These are phyloP conservation scores for Azolla pinnata DNA, from an alignment of 75 land plant genomes.

Conservation along the genomic window DNA sequence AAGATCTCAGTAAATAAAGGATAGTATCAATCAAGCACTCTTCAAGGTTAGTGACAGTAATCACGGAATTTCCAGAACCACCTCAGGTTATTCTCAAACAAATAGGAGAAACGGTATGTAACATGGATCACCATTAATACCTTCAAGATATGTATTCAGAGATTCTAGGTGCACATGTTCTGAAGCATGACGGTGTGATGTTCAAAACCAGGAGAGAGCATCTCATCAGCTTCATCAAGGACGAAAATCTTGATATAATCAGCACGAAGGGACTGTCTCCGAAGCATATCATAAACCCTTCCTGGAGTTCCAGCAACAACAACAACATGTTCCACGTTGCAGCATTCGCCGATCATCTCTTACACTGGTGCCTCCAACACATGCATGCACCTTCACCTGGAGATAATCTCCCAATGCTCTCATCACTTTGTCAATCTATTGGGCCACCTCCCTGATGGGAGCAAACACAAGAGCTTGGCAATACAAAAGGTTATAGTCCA, in stretches of 20 bases:
- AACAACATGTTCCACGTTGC: slow-evolving; percentile 49
- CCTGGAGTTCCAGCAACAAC: slow-evolving; percentile 76
- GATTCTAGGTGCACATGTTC: no score
- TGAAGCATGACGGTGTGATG: no score
- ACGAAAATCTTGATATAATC: slow-evolving; percentile 67
- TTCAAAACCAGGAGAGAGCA: slow-evolving; percentile 48
- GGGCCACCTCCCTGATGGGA: slow-evolving; percentile 61
- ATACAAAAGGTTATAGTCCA: slow-evolving; percentile 45
- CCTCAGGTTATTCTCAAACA: no score
- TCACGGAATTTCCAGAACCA: no score
- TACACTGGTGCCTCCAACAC: slow-evolving; percentile 73
- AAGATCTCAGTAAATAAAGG: no score
- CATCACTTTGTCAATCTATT: slow-evolving; percentile 67
- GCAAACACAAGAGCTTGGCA: slow-evolving; percentile 61
- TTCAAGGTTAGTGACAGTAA: no score
- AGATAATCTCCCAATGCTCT: slow-evolving; percentile 63
- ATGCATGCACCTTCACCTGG: slow-evolving; percentile 70
- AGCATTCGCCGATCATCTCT: slow-evolving; percentile 55
- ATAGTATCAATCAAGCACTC: no score
- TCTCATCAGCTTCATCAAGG: slow-evolving; percentile 68
- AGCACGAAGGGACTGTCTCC: slow-evolving; percentile 45
- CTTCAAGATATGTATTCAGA: no score
- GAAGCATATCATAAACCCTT: slow-evolving; percentile 59
- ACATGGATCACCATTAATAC: no score
- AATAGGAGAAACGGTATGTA: no score